Base-by-base conservation (phyloP, 1,284 basidiomycete genomes). In the Leccinum insigne region DNA sequence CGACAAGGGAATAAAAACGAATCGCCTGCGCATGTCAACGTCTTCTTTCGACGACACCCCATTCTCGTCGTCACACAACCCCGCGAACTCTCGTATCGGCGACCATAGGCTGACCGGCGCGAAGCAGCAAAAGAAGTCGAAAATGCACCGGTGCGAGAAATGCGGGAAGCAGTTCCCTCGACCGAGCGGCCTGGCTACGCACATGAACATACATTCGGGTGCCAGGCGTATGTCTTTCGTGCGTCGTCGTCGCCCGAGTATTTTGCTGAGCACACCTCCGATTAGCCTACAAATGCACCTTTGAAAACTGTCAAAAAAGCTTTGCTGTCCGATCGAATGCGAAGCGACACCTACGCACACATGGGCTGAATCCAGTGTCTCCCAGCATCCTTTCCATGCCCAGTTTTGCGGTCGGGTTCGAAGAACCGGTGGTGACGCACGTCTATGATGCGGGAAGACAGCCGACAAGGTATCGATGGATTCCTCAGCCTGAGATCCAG, bases 201-300 rank as follows among this genome's bases (percentile, higher is more conserved):
- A 90, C 70, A 88, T 88, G 87, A 85, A 87, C 61, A 85, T 83
- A 5, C 89, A 90, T 70, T 86, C 83, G 5, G 87, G 89, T 16
- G 82, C 81, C 6, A 87, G 83, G 73, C 88, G 89, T 90, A 75
- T 68, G 80, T 78, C 16, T 44, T 42, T 56, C 58, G 52, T 58
- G 63, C 61, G 64, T 67, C 44, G 32, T 64, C 42, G 44, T 21
- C 47, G 11, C 63, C n/a, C n/a, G 44, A 21, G 58, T 8, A 21
- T 47, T 56, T 61, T 64, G 63, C 66, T 71, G 42, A 73, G 57
- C 11, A 16, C 14, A 26, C 49, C 58, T 64, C 63, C 5, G 40
- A 11, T 62, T 66, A 88, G 86, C 86, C 8, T 86, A 79, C 70
- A 79, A 80, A 61, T 90, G 87, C 69, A 75, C 73, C 0, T 78